Evolutionary conservation across 1,284 basidiomycete species (phyloP), one percentile per base, ranked within the genome.

Genomic region (Apiotrichum porosum): DNA sequence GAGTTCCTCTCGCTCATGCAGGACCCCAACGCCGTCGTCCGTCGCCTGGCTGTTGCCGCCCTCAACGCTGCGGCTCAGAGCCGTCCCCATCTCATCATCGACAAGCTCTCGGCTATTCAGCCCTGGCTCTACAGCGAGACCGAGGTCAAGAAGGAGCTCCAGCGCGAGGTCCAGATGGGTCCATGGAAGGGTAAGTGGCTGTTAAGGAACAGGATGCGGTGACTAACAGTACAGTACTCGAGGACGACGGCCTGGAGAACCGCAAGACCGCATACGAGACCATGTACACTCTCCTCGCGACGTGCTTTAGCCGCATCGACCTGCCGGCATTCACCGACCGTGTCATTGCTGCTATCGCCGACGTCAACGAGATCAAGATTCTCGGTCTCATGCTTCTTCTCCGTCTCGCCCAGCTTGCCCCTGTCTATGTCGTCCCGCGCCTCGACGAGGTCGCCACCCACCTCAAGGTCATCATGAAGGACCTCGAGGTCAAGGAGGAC

Each of bases 331-430:
- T 94, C 77, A 78, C 95, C 17, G 79, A 78, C 22, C 82, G 84
- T 31, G 86, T 97, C 38, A 78, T 95, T 40, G 81, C 82, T 1
- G 93, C 91, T 2, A 80, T 98, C 10, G 76, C 79, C 1, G 94
- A 99, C 71, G 86, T 88, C 57, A 93, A 98, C 68, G 93, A 97
- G 67, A 88, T 99, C 77, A 97, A 97, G 75, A 89, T 95, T 34
- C 82, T 98, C 49, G 92, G 85, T 51, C 90, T 95, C 73, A 87
- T 98, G 81, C 87, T 97, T 76, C 79, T 97, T 30, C 88, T 92
- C 76, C 84, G 92, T 21, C 80, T 99, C 4, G 83, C 89, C 4
- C 84, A 88, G 64, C 80, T 93, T 18, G 86, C 88, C 1, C 87
- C 88, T 2, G 82, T 84, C 0, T 83, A 85, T 19, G 83, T 95